A percentile compares a stretch with the other conserved stretches of the same genome.
phyloP scores from a whole-genome alignment of 148 eudicot species.

The Polygonum aviculare region DNA sequence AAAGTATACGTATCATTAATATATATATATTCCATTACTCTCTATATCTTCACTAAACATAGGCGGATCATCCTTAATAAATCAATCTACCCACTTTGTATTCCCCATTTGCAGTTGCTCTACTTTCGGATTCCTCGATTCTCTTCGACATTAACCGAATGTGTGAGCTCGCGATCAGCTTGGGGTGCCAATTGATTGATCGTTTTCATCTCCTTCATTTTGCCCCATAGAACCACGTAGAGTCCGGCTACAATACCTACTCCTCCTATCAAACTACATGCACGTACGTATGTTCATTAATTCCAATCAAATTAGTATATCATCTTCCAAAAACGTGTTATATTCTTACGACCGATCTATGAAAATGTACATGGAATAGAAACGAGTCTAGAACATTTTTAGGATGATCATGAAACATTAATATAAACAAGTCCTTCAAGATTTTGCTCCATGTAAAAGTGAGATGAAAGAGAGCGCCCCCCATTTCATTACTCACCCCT shows the following conservation, averaged over 20 bases:
- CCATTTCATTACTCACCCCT: too few relatives aligned
- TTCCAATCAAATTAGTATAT: background rate
- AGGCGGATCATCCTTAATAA: too few relatives aligned
- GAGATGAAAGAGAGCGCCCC: too few relatives aligned
- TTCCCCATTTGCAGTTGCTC: background rate
- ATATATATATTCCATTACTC: background rate
- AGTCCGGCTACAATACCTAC: constrained; percentile 36
- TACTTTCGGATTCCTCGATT: background rate
- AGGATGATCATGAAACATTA: too few relatives aligned
- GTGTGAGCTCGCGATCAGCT: background rate
- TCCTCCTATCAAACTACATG: constrained; percentile 40
- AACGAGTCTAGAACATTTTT: too few relatives aligned
- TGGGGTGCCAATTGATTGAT: constrained; percentile 13
- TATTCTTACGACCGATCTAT: too few relatives aligned
- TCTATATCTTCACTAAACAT: background rate
- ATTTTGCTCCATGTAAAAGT: too few relatives aligned
- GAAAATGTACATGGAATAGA: too few relatives aligned
- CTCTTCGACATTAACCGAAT: background rate
- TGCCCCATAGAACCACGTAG: constrained; percentile 55
- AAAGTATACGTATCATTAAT: background rate
- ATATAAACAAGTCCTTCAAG: too few relatives aligned
- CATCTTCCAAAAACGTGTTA: background rate
- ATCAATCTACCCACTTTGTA: background rate
- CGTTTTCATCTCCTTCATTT: constrained; percentile 39
- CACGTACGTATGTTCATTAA: background rate